Percentiles rank a stretch among this genome's conserved stretches.
phyloP scores from a whole-genome alignment of 495 filamentous ascomycete genomes.

The Cetradonia linearis region DNA sequence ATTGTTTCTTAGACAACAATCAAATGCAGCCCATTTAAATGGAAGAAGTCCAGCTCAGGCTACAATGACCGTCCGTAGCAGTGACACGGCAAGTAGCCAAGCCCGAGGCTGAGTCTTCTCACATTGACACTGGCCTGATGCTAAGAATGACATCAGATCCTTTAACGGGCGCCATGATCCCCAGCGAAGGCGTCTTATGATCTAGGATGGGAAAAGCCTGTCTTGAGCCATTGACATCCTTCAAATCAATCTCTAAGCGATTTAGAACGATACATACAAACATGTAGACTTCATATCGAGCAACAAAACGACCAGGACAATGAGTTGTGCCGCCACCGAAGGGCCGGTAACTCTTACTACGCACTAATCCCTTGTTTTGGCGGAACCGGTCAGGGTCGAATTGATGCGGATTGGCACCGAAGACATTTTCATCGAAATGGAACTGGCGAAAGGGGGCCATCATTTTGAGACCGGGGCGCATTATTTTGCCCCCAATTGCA shows the following conservation, averaged over 20 bases:
- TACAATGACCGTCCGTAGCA: no score
- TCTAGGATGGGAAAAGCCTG: background rate
- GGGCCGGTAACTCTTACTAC: constrained; percentile 21
- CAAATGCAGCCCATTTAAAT: no score
- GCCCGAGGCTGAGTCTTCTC: no score
- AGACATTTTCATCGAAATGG: constrained; percentile 18
- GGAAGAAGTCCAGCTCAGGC: no score
- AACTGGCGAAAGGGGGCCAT: constrained; percentile 22
- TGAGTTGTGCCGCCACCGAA: constrained; percentile 33
- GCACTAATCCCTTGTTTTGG: constrained; percentile 1
- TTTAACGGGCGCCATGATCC: background rate
- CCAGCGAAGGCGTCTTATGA: background rate
- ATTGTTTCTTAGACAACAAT: no score
- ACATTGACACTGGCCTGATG: no score
- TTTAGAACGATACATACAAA: constrained; percentile 29
- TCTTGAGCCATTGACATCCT: constrained; percentile 9
- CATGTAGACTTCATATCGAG: constrained; percentile 31
- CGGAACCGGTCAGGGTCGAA: constrained; percentile 23
- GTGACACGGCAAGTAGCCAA: no score
- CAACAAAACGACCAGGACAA: constrained; percentile 36
- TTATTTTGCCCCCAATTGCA: constrained; percentile 19
- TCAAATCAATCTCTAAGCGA: constrained; percentile 17
- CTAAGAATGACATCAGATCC: background rate
- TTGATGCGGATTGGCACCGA: constrained; percentile 1
- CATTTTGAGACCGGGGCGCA: constrained; percentile 21